Evolutionary conservation across 2,329 filamentous ascomycete genomes (phyloP).

Genomic region (Epichloe festucae): DNA sequence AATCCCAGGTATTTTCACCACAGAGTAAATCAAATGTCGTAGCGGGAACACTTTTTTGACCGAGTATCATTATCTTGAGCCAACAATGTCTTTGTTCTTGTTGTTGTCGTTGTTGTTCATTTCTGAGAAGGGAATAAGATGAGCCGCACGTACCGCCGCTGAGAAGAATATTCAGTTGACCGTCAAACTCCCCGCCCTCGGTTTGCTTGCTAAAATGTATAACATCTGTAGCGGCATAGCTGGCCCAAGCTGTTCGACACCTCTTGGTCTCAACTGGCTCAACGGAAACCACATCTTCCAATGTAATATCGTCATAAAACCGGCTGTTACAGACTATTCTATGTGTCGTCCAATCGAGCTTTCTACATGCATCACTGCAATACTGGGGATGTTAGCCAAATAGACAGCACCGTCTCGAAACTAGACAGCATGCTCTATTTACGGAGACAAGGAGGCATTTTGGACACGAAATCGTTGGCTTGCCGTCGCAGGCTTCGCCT

Average conservation of each 20-base stretch:
- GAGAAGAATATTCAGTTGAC: constrained; percentile 11
- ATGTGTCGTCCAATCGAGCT: not conserved
- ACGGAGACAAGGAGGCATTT: not conserved
- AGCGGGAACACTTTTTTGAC: constrained; percentile 8
- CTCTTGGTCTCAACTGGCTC: not conserved
- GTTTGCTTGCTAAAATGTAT: constrained; percentile 13
- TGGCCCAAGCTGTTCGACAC: constrained; percentile 7
- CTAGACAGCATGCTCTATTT: not conserved
- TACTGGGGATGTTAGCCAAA: not conserved
- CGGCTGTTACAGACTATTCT: not conserved
- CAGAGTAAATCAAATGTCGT: constrained; percentile 15
- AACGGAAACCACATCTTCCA: not conserved
- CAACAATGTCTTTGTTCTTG: too few species aligned
- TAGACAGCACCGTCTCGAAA: not conserved
- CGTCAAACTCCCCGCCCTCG: constrained; percentile 13
- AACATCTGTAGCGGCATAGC: constrained; percentile 13
- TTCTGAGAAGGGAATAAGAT: not conserved
- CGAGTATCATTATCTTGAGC: too few species aligned
- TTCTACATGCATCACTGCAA: not conserved
- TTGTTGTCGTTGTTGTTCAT: too few species aligned
- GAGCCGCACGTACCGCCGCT: constrained; percentile 10
- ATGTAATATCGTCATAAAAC: not conserved
- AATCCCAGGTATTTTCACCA: constrained; percentile 10
- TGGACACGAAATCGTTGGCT: not conserved
- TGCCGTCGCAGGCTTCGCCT: not conserved